Evolutionary conservation across 495 filamentous ascomycete species (phyloP), one percentile per base, ranked within the genome.

Genomic region (Pseudotulostoma volvatum): DNA sequence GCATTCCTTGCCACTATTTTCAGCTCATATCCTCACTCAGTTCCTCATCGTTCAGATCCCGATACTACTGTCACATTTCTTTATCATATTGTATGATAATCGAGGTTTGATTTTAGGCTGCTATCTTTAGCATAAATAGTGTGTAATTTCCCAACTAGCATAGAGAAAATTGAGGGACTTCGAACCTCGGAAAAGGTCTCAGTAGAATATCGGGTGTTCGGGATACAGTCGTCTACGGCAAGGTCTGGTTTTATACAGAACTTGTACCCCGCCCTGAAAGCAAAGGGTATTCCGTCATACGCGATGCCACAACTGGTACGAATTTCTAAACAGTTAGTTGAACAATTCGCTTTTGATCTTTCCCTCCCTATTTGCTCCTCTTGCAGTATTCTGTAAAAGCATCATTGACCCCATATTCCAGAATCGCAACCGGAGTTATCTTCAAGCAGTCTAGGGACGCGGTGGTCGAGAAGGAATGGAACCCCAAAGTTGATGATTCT

Each of bases 401-500:
- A n/a, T 23, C 38, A 28, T 14, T 35, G 36, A 28, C 39, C 14
- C 0, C 9, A 9, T 34, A 8, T 38, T n/a, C 4, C 31, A 70
- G 66, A 46, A 65, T 71, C 34, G 55, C 57, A 31, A 63, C 65
- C 1, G 63, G 61, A 18, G 64, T 61, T 4, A 71, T 64, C 1
- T 71, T 71, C 52, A 71, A 71, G 42, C 64, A 71, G 44, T 59
- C 67, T 9, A 71, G 68, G 41, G 57, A 57, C 15, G 64, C 66
- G 14, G 37, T 71, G 15, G 41, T 54, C 2, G 64, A 66, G 48
- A 67, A 63, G 40, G 51, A 54, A 16, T 71, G 67, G 67, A 50
- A 56, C 42, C 59, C 58, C 9, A 51, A 45, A 1, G 48, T 47
- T 3, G 52, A 59, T 17, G 53, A 49, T 35, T 55, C 48, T 2